A percentile compares a stretch with the other conserved stretches of the same genome.
These are phyloP conservation scores for Trichoderma lentiforme DNA, from an alignment of 2,329 filamentous ascomycete genomes.

Conservation along the genomic window DNA sequence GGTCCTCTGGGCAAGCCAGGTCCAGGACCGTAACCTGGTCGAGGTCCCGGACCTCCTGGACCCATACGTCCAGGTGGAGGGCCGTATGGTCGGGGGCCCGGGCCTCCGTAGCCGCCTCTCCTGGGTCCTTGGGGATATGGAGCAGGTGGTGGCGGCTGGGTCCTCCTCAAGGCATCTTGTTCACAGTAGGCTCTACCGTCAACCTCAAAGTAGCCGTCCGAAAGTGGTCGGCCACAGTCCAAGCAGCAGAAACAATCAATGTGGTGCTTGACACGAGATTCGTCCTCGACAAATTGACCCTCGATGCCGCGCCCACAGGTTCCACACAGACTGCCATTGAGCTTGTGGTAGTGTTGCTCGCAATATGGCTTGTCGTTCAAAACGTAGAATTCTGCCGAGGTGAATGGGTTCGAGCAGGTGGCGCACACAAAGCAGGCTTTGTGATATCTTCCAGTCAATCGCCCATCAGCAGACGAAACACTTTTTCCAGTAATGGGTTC, in stretches of 20 bases:
- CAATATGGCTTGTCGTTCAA: slow-evolving; percentile 85
- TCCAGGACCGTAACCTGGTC: slow-evolving; percentile 16
- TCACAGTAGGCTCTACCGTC: slow-evolving; percentile 80
- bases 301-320: slow-evolving; percentile 84
- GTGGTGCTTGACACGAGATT: slow-evolving; percentile 75
- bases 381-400: slow-evolving; percentile 90
- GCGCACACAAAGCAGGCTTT: slow-evolving; percentile 91
- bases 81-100: slow-evolving; percentile 7
- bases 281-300: slow-evolving; percentile 87
- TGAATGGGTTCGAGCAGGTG: slow-evolving; percentile 76
- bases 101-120: slow-evolving; percentile 12
- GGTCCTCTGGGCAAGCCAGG: slow-evolving; percentile 17
- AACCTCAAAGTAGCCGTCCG: slow-evolving; percentile 89
- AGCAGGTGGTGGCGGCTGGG: slow-evolving; percentile 33
- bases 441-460: slow-evolving; percentile 89
- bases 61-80: slow-evolving; percentile 22
- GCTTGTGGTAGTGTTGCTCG: slow-evolving; percentile 84
- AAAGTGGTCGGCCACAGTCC: slow-evolving; percentile 70
- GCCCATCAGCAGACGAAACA: slow-evolving; percentile 87
- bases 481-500: slow-evolving; percentile 83
- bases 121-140: not conserved
- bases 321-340: slow-evolving; percentile 82
- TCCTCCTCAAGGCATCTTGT: slow-evolving; percentile 67
- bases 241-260: slow-evolving; percentile 80
- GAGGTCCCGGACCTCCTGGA: slow-evolving; percentile 20